Evolutionary conservation across 1,139 yeast genomes (phyloP).

Genomic region (Hyphopichia buzzinii): DNA sequence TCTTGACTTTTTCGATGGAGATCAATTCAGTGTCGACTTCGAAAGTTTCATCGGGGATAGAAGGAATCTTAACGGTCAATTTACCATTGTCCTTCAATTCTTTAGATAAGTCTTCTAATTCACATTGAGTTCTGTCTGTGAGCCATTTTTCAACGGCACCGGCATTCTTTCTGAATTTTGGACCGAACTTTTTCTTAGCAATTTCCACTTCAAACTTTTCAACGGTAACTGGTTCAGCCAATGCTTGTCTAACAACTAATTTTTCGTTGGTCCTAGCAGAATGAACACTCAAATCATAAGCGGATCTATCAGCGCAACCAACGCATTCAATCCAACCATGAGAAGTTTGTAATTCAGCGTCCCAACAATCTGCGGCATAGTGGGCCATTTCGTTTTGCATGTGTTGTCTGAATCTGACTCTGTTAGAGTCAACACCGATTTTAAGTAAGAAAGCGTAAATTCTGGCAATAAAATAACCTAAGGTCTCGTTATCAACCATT

Average conservation of each 20-base stretch:
- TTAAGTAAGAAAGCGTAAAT: conserved; percentile 79
- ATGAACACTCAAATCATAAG: conserved; percentile 95
- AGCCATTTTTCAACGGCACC: conserved; percentile 86
- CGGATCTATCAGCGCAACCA: conserved; percentile 99
- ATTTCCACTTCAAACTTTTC: conserved; percentile 82
- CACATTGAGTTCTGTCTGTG: conserved; percentile 74
- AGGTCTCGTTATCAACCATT: conserved; percentile 93
- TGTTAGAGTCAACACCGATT: conserved; percentile 83
- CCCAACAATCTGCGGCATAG: conserved; percentile 99
- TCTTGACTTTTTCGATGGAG: conserved; percentile 71
- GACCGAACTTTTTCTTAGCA: conserved; percentile 95
- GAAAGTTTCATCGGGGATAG: conserved; percentile 52
- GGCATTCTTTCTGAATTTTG: conserved; percentile 95
- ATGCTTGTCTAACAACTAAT: conserved; percentile 87
- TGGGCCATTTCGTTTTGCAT: conserved; percentile 99
- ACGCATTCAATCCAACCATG: conserved; percentile 99
- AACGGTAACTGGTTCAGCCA: conserved; percentile 79
- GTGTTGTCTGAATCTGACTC: conserved; percentile 97
- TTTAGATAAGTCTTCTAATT: conserved; percentile 71
- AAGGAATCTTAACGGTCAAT: conserved; percentile 61
- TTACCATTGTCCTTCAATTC: conserved; percentile 66
- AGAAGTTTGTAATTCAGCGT: conserved; percentile 92
- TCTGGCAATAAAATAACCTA: conserved; percentile 95
- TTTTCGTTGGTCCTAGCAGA: conserved; percentile 93
- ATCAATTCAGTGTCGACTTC: conserved; percentile 75